A percentile compares a stretch with the other conserved stretches of the same genome.
Conservation (phyloP, 2,329 filamentous ascomycete species). For the Fusarium subglutinans region DNA sequence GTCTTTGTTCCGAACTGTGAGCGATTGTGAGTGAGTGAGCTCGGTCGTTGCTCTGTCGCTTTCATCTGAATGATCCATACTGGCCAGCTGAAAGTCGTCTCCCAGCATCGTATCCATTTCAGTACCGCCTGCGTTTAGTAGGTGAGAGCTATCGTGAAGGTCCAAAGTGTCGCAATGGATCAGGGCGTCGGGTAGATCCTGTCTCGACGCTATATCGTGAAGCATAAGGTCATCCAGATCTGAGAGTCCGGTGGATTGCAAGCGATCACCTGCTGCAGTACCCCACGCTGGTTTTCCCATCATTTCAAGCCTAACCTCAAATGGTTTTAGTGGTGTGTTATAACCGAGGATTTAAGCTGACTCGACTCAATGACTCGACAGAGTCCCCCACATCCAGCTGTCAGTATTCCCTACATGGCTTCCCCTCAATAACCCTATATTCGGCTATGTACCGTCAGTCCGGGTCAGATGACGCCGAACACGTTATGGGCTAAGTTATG, state of each 20-base stretch:
- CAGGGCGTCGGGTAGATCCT: not conserved
- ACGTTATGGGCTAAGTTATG: fast-evolving
- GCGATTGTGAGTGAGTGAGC: not conserved
- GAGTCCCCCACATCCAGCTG: not conserved
- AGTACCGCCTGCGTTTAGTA: not conserved
- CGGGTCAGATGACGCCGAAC: not conserved
- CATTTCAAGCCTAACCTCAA: not conserved
- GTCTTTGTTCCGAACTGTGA: not conserved
- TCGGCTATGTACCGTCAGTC: not conserved
- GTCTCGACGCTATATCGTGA: not conserved
- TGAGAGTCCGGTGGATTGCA: not conserved
- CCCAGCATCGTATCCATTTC: not conserved
- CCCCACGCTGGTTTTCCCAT: not conserved
- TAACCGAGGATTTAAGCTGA: not conserved
- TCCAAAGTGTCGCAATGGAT: not conserved
- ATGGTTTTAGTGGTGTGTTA: not conserved
- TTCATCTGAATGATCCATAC: not conserved
- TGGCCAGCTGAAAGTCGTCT: not conserved
- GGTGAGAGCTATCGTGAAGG: not conserved
- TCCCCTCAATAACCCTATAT: not conserved
- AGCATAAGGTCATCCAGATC: not conserved
- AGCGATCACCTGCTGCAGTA: fast-evolving
- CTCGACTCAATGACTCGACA: conserved; percentile 2
- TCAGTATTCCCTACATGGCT: not conserved
- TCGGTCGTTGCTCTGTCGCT: not conserved